These are phyloP conservation scores for Leccinum subspadiceum DNA, from an alignment of 1,284 basidiomycete species.

Conservation along the genomic window DNA sequence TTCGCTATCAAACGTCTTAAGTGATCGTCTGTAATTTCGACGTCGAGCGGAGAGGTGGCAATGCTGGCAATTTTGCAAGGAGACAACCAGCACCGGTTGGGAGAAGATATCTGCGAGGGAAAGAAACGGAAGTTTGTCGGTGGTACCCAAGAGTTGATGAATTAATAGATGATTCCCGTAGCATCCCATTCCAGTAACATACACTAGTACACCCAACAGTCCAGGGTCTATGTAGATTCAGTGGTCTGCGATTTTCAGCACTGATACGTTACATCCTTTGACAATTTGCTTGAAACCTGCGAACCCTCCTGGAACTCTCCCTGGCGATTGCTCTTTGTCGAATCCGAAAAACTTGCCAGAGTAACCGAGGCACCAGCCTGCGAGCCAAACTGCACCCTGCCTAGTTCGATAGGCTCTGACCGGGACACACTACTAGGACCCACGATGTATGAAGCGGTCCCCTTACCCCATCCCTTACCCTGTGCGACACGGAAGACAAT, in stretches of 20 bases:
- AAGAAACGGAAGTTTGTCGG: no score
- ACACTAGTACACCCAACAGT: background rate
- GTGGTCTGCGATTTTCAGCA: background rate
- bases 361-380: background rate
- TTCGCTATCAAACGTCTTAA: no score
- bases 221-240: background rate
- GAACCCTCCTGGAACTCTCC: background rate
- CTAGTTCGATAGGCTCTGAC: background rate
- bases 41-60: slow-evolving; percentile 95
- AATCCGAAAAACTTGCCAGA: slow-evolving; percentile 20
- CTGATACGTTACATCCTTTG: background rate
- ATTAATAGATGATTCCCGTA: no score
- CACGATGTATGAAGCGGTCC: background rate
- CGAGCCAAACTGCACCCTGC: background rate
- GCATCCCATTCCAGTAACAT: background rate
- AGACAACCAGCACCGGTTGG: slow-evolving; percentile 81
- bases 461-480: background rate
- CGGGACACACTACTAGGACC: background rate
- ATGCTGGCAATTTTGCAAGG: slow-evolving; percentile 68
- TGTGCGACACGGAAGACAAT: background rate
- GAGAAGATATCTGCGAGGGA: no score
- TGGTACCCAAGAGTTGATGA: no score
- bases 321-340: background rate
- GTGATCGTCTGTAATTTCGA: slow-evolving; percentile 36
- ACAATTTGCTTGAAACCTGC: background rate